Evolutionary conservation across 2,329 filamentous ascomycete genomes (phyloP).

Genomic region (Elsinoe fawcettii): DNA sequence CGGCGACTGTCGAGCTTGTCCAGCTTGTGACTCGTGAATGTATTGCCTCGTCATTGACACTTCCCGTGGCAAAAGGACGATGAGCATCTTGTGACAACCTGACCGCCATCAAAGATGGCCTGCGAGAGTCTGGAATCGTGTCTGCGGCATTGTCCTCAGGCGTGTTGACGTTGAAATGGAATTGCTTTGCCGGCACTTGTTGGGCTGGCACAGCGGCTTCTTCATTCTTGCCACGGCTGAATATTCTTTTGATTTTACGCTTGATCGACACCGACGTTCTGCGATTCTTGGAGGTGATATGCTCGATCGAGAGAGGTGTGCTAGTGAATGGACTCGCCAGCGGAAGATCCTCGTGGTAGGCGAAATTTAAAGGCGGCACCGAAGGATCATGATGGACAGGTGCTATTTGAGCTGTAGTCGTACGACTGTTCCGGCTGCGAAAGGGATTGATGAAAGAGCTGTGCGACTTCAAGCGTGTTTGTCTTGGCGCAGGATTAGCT

Average conservation of each 20-base stretch:
- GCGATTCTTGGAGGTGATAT: slow-evolving; percentile 41
- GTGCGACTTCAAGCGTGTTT: slow-evolving; percentile 24
- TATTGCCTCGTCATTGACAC: slow-evolving; percentile 30
- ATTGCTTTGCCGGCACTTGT: slow-evolving; percentile 39
- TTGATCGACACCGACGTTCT: slow-evolving; percentile 57
- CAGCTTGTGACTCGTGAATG: slow-evolving; percentile 66
- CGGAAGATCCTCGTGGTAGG: slow-evolving; percentile 20
- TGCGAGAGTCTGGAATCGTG: slow-evolving; percentile 6
- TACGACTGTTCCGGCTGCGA: slow-evolving; percentile 35
- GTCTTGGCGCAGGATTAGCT: background rate
- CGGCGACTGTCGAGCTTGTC: slow-evolving; percentile 56
- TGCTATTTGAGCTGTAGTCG: slow-evolving; percentile 16
- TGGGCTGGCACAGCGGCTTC: slow-evolving; percentile 40
- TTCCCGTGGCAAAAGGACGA: slow-evolving; percentile 24
- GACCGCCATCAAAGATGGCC: slow-evolving; percentile 1
- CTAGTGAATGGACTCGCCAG: background rate
- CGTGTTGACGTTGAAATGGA: slow-evolving; percentile 26
- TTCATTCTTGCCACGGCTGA: slow-evolving; percentile 37
- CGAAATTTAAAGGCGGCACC: slow-evolving; percentile 25
- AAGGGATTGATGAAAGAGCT: slow-evolving; percentile 40
- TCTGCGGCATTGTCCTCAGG: slow-evolving; percentile 13
- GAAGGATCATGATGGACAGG: slow-evolving; percentile 23
- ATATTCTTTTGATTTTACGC: slow-evolving; percentile 53
- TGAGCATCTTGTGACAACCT: slow-evolving; percentile 9
- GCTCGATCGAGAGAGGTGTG: background rate